A percentile compares a stretch with the other conserved stretches of the same genome.
Conservation (phyloP, 495 filamentous ascomycete genomes). For the Penicillium crystallinum region DNA sequence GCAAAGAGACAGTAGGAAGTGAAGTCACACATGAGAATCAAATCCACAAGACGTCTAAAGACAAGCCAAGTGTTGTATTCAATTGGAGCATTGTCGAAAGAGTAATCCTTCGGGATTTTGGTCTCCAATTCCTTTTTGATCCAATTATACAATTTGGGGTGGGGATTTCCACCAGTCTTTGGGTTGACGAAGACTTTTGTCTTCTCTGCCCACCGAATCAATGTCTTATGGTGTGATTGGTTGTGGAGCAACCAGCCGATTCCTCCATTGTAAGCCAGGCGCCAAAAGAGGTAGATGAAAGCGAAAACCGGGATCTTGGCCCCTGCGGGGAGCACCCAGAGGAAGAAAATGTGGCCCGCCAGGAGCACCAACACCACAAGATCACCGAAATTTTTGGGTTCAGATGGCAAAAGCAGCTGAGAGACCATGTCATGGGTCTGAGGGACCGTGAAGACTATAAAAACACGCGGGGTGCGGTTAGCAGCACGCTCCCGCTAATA, state of each 20-base stretch:
- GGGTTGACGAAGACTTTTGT: constrained; percentile 83
- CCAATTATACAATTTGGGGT: constrained; percentile 72
- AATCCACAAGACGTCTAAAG: constrained; percentile 88
- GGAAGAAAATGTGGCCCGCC: constrained; percentile 61
- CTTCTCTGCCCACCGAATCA: constrained; percentile 84
- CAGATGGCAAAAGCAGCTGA: constrained; percentile 86
- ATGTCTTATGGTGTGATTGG: constrained; percentile 81
- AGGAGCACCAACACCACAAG: constrained; percentile 75
- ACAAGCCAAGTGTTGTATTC: constrained; percentile 99
- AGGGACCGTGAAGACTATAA: constrained; percentile 91
- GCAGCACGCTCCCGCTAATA: constrained; percentile 4
- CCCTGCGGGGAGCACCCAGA: constrained; percentile 63
- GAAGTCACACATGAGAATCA: constrained; percentile 98
- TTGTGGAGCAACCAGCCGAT: constrained; percentile 85
- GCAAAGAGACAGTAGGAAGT: constrained; percentile 94
- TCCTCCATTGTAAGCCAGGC: constrained; percentile 83
- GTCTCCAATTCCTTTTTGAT: constrained; percentile 86
- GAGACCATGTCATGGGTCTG: constrained; percentile 99
- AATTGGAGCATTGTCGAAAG: constrained; percentile 84
- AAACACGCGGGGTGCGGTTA: constrained; percentile 11
- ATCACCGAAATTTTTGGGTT: constrained; percentile 93
- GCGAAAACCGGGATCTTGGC: constrained; percentile 72
- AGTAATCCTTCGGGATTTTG: constrained; percentile 91
- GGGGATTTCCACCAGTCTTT: constrained; percentile 68
- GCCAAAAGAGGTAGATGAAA: constrained; percentile 83